These are phyloP conservation scores for Hemisphaericaspora xylofermentans DNA, from an alignment of 1,139 yeast species.

Conservation along the genomic window DNA sequence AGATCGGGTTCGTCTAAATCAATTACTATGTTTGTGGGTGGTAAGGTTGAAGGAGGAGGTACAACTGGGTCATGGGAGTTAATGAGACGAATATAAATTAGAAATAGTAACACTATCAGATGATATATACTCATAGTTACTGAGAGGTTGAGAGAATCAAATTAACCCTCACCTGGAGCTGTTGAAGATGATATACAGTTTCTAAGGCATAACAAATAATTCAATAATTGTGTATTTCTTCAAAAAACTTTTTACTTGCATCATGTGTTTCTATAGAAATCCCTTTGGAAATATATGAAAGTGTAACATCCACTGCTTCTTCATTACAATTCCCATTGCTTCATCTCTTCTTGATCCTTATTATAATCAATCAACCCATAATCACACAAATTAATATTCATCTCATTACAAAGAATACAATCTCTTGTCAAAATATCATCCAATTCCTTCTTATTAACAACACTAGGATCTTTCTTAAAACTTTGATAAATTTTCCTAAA, in stretches of 20 bases:
- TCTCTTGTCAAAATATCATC: conserved; percentile 63
- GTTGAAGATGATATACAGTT: too few species aligned
- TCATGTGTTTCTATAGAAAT: background rate
- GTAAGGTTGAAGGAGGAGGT: background rate
- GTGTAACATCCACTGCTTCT: too few species aligned
- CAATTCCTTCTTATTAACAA: conserved; percentile 41
- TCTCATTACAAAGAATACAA: conserved; percentile 80
- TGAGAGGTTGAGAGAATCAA: background rate
- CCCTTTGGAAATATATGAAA: too few species aligned
- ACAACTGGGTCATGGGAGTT: background rate
- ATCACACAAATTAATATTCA: conserved; percentile 70
- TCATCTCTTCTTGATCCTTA: conserved; percentile 9
- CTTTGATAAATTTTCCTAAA: conserved; percentile 61
- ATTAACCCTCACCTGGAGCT: too few species aligned
- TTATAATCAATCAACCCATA: conserved; percentile 32
- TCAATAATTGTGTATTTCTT: too few species aligned
- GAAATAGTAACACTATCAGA: background rate
- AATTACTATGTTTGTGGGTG: background rate
- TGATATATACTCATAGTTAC: background rate
- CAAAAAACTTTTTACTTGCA: too few species aligned
- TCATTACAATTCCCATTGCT: conserved; percentile 11
- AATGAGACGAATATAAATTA: background rate
- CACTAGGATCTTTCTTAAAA: conserved; percentile 44
- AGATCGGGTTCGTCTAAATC: conserved; percentile 4
- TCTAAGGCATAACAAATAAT: too few species aligned